These are phyloP conservation scores for Rachicladosporium sp. DNA, from an alignment of 2,329 filamentous ascomycete genomes.

Conservation along the genomic window DNA sequence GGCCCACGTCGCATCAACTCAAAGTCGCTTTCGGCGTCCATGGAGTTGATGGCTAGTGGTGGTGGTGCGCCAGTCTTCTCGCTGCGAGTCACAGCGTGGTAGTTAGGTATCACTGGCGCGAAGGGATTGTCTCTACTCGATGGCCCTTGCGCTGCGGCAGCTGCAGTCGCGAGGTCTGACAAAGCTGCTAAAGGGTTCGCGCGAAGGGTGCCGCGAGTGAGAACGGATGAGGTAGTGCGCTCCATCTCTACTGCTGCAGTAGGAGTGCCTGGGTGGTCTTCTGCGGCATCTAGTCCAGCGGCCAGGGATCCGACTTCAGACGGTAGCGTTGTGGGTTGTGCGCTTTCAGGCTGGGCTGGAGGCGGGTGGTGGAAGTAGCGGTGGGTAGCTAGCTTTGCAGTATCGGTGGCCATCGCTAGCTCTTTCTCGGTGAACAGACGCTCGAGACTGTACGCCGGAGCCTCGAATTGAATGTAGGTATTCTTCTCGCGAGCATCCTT, in stretches of 20 bases:
- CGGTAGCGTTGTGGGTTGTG: no score
- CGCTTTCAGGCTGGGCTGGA: neutral
- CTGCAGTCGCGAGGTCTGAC: constrained; percentile 40
- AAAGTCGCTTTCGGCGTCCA: constrained; percentile 38
- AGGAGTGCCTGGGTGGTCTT: constrained; percentile 2
- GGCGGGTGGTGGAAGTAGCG: constrained; percentile 43
- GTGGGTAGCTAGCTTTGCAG: constrained; percentile 47
- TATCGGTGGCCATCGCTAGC: constrained; percentile 48
- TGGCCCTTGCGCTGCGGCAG: constrained; percentile 23
- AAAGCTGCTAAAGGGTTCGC: constrained; percentile 40
- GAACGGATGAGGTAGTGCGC: constrained; percentile 45
- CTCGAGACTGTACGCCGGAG: constrained; percentile 48
- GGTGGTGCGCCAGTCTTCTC: constrained; percentile 36
- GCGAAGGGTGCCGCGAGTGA: constrained; percentile 36
- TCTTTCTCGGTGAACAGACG: constrained; percentile 58
- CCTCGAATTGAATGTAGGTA: constrained; percentile 44
- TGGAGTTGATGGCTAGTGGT: constrained; percentile 29
- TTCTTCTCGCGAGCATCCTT: constrained; percentile 41
- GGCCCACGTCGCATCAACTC: constrained; percentile 31
- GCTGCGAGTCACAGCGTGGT: constrained; percentile 33
- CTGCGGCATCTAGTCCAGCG: no score
- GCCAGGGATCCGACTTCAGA: no score
- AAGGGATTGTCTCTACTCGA: constrained; percentile 27
- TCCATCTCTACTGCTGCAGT: constrained; percentile 40
- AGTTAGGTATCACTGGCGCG: constrained; percentile 33